Base-by-base conservation (phyloP, 75 land plant species). In the Pinus albicaulis region DNA sequence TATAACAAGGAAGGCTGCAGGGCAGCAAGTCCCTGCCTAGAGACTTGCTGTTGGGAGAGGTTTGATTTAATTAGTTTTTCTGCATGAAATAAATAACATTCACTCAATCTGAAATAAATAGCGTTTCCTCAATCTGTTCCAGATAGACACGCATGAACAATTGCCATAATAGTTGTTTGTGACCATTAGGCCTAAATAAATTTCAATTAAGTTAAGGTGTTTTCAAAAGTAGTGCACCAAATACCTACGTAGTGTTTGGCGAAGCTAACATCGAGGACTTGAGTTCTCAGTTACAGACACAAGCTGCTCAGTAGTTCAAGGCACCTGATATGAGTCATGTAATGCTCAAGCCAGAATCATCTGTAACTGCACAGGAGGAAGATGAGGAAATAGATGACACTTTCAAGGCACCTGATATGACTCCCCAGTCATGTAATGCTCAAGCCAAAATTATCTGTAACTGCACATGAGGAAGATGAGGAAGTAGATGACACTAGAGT, bases 261-360 rank as follows among this genome's bases (percentile, higher is more conserved):
- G 92, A 92, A 82, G 92, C 92, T 16, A 90, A 90, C 88, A 90
- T 92, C 19, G 92, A 92, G 80, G 95, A 92, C 81, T 65, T 92
- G 85, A 92, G 90, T 76, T 86, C 90, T 15, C 90, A 92, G 80
- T 81, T 92, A 23, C 95, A 92, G 81, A 84, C 86, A 38, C 90
- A 90, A 55, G 92, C 92, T 59, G 90, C 92, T 0, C 82, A 92
- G 79, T 92, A 92, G 78, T 92, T 92, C 82, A 92, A 79, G 86
- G 82, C 81, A 58, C 97, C 94, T 19, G 87, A 91, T 44, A 56
- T 89, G 71, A 75, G 83, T 23, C 78, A 74, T 56, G 89, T 82
- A 71, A 80, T 76, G 63, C 73, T 82, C 31, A 94, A 91, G 65
- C 57, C 88, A 7, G 92, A 91, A 13, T 34, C 81, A 10, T 74